Base-by-base conservation (phyloP, 2,329 filamentous ascomycete genomes). In the Scedosporium aurantiacum region DNA sequence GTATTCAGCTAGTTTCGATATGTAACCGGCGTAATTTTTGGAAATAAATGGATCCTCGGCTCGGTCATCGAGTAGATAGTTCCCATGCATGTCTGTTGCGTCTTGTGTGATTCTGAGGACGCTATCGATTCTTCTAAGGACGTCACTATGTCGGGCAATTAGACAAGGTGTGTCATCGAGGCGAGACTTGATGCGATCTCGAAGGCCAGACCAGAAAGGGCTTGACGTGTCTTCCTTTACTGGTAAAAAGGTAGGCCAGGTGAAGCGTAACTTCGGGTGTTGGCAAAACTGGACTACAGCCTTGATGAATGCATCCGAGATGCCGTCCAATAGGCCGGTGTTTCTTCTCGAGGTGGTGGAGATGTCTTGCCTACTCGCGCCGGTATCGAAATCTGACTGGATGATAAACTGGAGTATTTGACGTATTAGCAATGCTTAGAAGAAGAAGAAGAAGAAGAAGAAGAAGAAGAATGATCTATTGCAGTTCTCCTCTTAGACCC, bases 301-400 rank as follows among this genome's bases (percentile, higher is more conserved):
- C n/a, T 3, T 7, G 14, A 47, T 3, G 43, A 47, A 47, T 7
- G 21, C 43, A 2, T 23, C n/a, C n/a, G 43, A 2, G 43, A 47
- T 23, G 14, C n/a, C 43, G 16, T 21, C 21, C 5, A 47, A 62
- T 0, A 81, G 70, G 0, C 28, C 63, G 2, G 58, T 23, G 61
- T 81, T 82, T n/a, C 78, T 64, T 1, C 40, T 56, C 0, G 77
- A 78, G 2, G 67, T 68, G 0, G 63, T 63, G 1, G 73, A 66
- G 3, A 80, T 70, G 56, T 76, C 74, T 63, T 81, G 70, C 0
- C 79, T 70, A 63, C 69, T 78, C 4, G 76, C 77, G n/a, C 73
- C 66, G 0, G 75, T 79, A 41, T 77, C 76, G 61, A 81, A 82
- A 63, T 81, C 78, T 5, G 75, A 70, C 7, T 82, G 78, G 12